Evolutionary conservation across 495 filamentous ascomycete species (phyloP), one percentile per base, ranked within the genome.

Genomic region (Aspergillus biplanus): DNA sequence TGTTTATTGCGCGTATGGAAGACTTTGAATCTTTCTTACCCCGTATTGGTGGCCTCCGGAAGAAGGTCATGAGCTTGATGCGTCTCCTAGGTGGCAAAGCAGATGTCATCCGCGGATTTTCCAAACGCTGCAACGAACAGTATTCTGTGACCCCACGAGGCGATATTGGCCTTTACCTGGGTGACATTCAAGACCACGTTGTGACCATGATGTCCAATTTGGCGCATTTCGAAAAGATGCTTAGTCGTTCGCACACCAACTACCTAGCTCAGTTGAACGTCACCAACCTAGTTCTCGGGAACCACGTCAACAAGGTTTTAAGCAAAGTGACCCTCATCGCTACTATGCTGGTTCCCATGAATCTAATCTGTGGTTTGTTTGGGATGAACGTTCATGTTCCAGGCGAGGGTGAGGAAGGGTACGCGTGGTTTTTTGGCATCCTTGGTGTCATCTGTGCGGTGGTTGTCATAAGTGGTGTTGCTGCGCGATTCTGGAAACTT

Each of bases 181-280:
- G 92, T 63, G 95, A 99, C 80, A 96, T 98, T 64, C 95, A 99
- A 73, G 95, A 99, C 78, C 95, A 99, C 83, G 94, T 99, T 37
- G 92, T 99, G 35, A 98, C 95, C 63, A 97, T 98, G 95, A 96
- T 96, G 86, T 91, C 88, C 65, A 99, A 97, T 74, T 78, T 99
- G 57, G 87, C 86, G 9, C 95, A 99, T 71, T 97, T 95, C 67
- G 96, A 99, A 73, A 97, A 97, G 80, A 97, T 99, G 85, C 86
- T 99, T 58, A 92, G 90, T 7, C 90, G 96, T 21, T 89, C 89
- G n/a, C 96, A 98, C 78, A 89, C 89, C 78, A 99, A 99, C 72
- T 97, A 98, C 65, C 83, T 98, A 16, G 95, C 95, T 13, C 95
- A 97, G 77, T 85, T 99, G 62, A 93, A 90, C 53, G 93, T 99